Evolutionary conservation across 352 stramenopile genomes (phyloP), one percentile per base, ranked within the genome.

Genomic region (Pythium chondricola): DNA sequence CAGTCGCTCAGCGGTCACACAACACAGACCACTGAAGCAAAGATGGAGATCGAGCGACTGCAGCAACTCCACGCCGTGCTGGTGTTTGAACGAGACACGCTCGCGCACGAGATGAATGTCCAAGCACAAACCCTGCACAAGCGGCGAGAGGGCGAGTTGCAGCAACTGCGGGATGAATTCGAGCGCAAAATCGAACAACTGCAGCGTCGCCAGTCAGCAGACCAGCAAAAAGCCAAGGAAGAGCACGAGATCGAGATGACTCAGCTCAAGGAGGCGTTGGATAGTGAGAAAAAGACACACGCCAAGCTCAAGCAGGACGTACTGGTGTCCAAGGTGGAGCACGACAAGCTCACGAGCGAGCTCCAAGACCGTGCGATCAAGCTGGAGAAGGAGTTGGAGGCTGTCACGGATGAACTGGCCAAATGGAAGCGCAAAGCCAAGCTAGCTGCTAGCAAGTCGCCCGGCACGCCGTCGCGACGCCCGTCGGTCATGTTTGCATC

Each of bases 381-480:
- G 13, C 64, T 90, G 5, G 63, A 87, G 44, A 88, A 85, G 43
- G 69, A 88, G 36, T 61, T 81, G 2, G 67, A 82, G 26, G 61
- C 78, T 26, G 58, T 85, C 26, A 71, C 72, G 16, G 75, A 87
- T 42, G 68, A 63, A 53, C 55, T 63, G 33, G 63, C 58, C 16
- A 83, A 80, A 35, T 90, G 75, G 75, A 90, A 85, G 48, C 67
- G 74, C 13, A 86, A 86, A 57, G 75, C 75, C 10, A 89, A 86
- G 50, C 48, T 80, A n/a, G 61, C 43, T n/a, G 43, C 52, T 6
- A 58, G 44, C 33, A 62, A 63, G 35, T 71, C 64, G 2, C 67
- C 67, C 0, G 65, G 62, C 2, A 71, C 56, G 6, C 51, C 63
- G 2, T 67, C 64, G 31, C 60, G 82, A 17, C 63, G 67, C 45